Evolutionary conservation across 352 stramenopile genomes (phyloP).

Genomic region (Globisporangium yorkense): DNA sequence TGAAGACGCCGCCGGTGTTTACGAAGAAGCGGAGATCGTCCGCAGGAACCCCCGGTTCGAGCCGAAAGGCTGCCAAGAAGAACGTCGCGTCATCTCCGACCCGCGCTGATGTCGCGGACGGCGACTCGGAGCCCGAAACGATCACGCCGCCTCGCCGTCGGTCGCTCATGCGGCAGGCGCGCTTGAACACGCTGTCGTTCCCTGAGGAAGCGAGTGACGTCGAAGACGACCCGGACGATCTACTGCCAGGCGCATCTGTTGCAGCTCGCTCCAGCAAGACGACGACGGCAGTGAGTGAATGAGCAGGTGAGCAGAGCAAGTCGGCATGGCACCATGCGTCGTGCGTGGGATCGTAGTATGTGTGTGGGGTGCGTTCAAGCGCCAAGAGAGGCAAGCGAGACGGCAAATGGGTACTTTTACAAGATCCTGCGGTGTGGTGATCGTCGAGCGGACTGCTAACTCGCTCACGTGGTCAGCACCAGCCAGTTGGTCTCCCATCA

Average conservation of each 20-base stretch:
- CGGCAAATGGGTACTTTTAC: not conserved
- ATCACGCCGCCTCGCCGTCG: slow-evolving; percentile 32
- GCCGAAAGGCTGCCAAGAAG: slow-evolving; percentile 10
- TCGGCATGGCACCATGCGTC: too few species aligned
- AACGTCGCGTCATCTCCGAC: slow-evolving; percentile 2
- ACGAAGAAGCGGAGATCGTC: slow-evolving; percentile 40
- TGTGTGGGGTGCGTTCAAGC: not conserved
- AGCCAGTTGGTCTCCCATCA: too few species aligned
- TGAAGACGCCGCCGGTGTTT: slow-evolving; percentile 52
- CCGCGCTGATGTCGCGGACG: not conserved
- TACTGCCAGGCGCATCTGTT: slow-evolving; percentile 23
- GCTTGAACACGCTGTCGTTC: slow-evolving; percentile 35
- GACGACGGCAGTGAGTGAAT: not conserved
- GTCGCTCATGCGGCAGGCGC: slow-evolving; percentile 46
- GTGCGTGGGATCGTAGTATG: not conserved
- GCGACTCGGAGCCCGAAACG: slow-evolving; percentile 1
- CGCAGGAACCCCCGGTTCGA: slow-evolving; percentile 4
- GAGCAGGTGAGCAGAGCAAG: not conserved
- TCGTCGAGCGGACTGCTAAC: not conserved
- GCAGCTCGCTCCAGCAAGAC: slow-evolving; percentile 22
- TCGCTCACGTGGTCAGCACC: not conserved
- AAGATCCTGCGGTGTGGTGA: not conserved
- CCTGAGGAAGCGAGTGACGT: slow-evolving; percentile 48
- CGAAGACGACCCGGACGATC: slow-evolving; percentile 33
- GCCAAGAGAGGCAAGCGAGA: not conserved